Base-by-base conservation (phyloP, 208 protist species). In the Spongospora subterranea region DNA sequence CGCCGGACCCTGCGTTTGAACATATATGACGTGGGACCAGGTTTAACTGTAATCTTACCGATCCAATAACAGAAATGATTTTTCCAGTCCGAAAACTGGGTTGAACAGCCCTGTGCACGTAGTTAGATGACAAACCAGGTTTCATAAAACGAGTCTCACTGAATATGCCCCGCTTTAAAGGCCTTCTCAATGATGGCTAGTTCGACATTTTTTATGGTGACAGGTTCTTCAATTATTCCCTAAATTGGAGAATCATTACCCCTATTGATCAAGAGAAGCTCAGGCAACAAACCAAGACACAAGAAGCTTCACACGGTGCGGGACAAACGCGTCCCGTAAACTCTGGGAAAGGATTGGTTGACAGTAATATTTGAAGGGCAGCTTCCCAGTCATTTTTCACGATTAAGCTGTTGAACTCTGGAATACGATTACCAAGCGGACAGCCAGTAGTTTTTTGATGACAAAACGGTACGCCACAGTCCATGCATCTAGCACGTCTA, bases 311-410 rank as follows among this genome's bases (percentile, higher is more conserved):
- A 89, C 96, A 97, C 0, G 96, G 96, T 39, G 96, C 96, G 17
- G 96, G 96, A 88, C 96, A 97, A 29, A 96, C 95, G 64, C 95
- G 92, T n/a, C 96, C 96, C 0, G 96, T 97, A 91, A 97, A 96
- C 92, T 97, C 96, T 29, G 96, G 96, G 91, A 97, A 97, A 93
- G 96, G 96, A 93, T 97, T 96, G 46, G 96, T 97, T 17, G 91
- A 64, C 38, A 91, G 20, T 13, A 96, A 92, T 32, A 91, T 92
- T 77, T 94, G 0, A 91, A 93, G 93, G 0, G 95, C 95, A 45
- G 95, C 90, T 43, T 93, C 24, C 95, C 94, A 96, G 20, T 94
- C n/a, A 45, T 91, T 93, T 46, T 92, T 89, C 92, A 93, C 95
- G 39, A 96, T 95, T 6, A 96, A 92, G 0, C 95, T 93, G 92